Base-by-base conservation (phyloP, 2,329 filamentous ascomycete genomes). In the Fusarium chaquense region DNA sequence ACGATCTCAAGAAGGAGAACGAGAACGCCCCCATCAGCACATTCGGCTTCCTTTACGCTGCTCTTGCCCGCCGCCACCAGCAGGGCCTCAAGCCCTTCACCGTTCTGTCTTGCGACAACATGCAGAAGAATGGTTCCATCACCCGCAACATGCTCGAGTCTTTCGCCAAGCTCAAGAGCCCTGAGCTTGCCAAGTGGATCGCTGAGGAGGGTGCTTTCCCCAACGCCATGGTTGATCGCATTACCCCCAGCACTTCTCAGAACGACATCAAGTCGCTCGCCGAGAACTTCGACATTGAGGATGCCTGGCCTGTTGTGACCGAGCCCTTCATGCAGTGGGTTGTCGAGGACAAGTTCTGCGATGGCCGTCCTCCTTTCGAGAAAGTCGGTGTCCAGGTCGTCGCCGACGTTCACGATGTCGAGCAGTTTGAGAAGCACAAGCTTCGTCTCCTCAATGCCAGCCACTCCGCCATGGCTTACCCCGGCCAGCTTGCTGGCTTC, bases 241-340 rank as follows among this genome's bases (percentile, higher is more conserved):
- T 86, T 73, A 86, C 84, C 2, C 84, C 84, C 13, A 83, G 83
- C 75, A 86, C 84, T 22, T 78, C 80, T 6, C 70, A 78, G 16
- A 73, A 73, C 58, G 84, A 86, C 76, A 86, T 83, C 66, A 72
- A 67, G 46, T 76, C 78, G 10, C 81, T 86, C 15, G 80, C 82
- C 1, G 76, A 82, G 10, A 66, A 76, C 35, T 85, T 85, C 54
- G 82, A 79, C 61, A 81, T 86, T 50, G 78, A 84, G 69, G 84
- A 86, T 68, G 73, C 78, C 6, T 86, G 84, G 84, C 84, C 84
- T 1, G 84, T 86, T 8, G 84, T 86, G 22, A 86, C 84, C 0
- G 84, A 86, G 79, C 84, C 84, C 40, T 86, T 86, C 62, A 85
- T 83, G 81, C 84, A 86, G 77, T 86, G 84, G 84, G 84, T 86